Evolutionary conservation across 345 rosid genomes (phyloP).

Genomic region (Eucalyptus guilfoylei): DNA sequence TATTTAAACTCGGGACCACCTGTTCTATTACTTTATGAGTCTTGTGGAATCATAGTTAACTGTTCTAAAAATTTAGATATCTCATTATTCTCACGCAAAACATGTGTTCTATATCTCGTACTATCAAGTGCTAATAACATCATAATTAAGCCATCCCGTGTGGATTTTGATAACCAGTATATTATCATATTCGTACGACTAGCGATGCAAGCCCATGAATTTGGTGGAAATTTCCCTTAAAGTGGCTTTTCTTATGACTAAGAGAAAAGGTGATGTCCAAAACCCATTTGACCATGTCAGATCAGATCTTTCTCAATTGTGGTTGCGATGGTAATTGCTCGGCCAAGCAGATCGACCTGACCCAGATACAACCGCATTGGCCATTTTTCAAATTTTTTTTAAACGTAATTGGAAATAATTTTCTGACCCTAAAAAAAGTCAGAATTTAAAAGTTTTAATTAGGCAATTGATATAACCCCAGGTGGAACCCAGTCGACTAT

Average conservation of each 20-base stretch:
- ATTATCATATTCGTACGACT: not conserved
- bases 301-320: not conserved
- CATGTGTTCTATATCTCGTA: not conserved
- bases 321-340: not conserved
- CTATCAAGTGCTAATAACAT: not conserved
- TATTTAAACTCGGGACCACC: not conserved
- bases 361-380: not conserved
- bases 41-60: not conserved
- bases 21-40: not conserved
- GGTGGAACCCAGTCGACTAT: not conserved
- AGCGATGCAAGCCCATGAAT: not conserved
- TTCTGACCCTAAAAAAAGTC: not conserved
- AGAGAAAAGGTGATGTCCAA: not conserved
- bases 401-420: not conserved
- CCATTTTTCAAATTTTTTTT: not conserved
- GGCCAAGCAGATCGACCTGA: not conserved
- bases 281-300: not conserved
- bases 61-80: not conserved
- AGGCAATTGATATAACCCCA: not conserved
- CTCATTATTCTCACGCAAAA: fast-evolving
- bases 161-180: not conserved
- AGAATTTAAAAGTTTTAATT: not conserved
- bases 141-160: not conserved
- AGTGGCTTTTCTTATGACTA: not conserved
- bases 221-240: not conserved